Conservation (phyloP, 1,284 basidiomycete species). For the Cryptococcus sp. region DNA sequence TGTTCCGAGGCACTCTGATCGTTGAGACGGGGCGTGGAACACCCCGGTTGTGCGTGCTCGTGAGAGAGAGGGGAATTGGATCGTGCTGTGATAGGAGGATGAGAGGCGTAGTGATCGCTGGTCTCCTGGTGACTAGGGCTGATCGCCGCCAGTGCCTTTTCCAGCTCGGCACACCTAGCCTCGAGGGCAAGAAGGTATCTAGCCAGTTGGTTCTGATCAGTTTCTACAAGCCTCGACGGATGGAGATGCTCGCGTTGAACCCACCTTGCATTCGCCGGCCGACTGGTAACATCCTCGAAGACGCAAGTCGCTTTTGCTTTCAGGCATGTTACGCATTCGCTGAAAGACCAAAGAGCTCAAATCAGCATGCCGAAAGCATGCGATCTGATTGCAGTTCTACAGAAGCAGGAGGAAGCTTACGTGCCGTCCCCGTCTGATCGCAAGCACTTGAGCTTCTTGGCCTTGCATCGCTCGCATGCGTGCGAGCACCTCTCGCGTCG, state of each 20-base stretch:
- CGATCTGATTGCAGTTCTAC: too few species aligned
- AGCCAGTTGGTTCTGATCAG: too few species aligned
- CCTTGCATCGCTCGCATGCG: conserved; percentile 24
- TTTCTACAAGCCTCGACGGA: too few species aligned
- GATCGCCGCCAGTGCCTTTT: conserved; percentile 15
- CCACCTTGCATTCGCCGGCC: too few species aligned
- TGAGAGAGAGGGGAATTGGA: not conserved
- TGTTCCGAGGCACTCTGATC: too few species aligned
- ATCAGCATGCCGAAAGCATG: not conserved
- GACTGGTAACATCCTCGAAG: conserved; percentile 8
- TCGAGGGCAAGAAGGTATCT: conserved; percentile 19
- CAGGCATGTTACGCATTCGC: conserved; percentile 12
- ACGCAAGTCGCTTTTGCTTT: conserved; percentile 13
- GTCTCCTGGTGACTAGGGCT: conserved; percentile 19
- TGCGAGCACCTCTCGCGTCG: conserved; percentile 17
- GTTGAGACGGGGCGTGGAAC: too few species aligned
- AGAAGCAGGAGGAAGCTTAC: conserved; percentile 7
- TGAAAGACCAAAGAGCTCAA: not conserved
- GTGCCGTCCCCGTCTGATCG: not conserved
- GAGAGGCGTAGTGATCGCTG: conserved; percentile 17
- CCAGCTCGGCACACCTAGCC: conserved; percentile 16
- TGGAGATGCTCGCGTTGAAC: too few species aligned
- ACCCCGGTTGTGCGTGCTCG: not conserved
- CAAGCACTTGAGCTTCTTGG: conserved; percentile 27
- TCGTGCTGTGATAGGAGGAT: not conserved